Conservation (phyloP, 306 rosid species). For the Medicago lupulina region DNA sequence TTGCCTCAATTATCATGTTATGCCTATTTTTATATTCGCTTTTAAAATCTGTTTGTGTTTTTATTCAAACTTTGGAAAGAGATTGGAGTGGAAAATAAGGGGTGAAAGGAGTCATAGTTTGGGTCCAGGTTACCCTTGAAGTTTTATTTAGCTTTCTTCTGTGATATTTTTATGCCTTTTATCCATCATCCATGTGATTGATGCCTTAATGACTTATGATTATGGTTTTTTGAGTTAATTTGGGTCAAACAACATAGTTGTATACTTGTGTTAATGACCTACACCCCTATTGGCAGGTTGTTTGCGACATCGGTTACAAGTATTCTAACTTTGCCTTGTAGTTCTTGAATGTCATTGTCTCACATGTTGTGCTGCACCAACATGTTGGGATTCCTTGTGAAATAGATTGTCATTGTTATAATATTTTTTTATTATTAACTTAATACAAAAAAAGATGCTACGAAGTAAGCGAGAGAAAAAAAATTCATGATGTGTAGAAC, state of each 20-base stretch:
- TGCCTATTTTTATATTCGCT: neutral
- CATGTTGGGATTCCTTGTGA: neutral
- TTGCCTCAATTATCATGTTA: slow-evolving; percentile 7
- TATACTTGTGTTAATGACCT: slow-evolving; percentile 25
- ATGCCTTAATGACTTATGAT: neutral
- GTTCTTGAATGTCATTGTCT: neutral
- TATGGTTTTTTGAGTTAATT: slow-evolving; percentile 19
- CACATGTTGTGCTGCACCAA: slow-evolving; percentile 1
- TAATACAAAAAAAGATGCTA: neutral
- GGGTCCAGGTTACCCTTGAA: neutral
- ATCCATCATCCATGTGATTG: slow-evolving; percentile 8
- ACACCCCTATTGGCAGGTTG: slow-evolving; percentile 7
- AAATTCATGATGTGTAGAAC: slow-evolving; percentile 33
- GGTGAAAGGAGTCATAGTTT: slow-evolving; percentile 14
- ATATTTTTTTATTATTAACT: neutral
- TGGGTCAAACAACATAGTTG: slow-evolving; percentile 13
- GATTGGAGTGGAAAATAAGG: neutral
- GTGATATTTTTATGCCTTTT: slow-evolving; percentile 8
- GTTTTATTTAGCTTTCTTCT: slow-evolving; percentile 7
- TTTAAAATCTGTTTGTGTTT: neutral
- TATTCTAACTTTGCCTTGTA: slow-evolving; percentile 1
- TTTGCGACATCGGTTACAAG: slow-evolving; percentile 1
- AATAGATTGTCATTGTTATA: slow-evolving; percentile 18
- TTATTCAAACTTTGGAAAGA: slow-evolving; percentile 3
- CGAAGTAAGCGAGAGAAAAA: neutral